phyloP scores from a whole-genome alignment of 2,329 filamentous ascomycete species.

The Alternaria sp. region DNA sequence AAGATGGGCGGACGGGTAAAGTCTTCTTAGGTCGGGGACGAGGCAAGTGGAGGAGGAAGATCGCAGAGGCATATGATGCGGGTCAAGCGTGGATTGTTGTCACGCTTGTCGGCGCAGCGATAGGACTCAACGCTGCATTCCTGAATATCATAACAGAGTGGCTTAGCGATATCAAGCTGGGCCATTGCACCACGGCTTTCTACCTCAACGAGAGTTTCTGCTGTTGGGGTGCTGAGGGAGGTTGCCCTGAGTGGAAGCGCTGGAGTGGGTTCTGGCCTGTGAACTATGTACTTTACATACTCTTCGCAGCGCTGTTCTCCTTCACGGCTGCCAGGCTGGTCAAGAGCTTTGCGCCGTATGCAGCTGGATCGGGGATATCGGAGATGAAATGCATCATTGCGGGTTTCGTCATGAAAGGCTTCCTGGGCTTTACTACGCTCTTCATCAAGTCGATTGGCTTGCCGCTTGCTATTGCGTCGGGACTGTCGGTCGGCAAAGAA shows the following conservation, averaged over 20 bases:
- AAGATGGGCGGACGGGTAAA: conserved; percentile 51
- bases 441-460: conserved; percentile 92
- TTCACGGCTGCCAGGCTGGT: conserved; percentile 83
- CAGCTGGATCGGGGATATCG: conserved; percentile 93
- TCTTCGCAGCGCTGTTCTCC: conserved; percentile 84
- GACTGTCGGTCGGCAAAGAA: conserved; percentile 94
- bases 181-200: conserved; percentile 94
- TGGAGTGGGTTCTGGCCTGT: conserved; percentile 81
- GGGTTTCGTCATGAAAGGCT: conserved; percentile 98
- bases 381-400: conserved; percentile 99
- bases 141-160: conserved; percentile 97
- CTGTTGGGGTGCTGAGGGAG: conserved; percentile 93
- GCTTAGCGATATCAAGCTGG: conserved; percentile 93
- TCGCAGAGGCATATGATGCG: conserved; percentile 90
- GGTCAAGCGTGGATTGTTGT: conserved; percentile 98
- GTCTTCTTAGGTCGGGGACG: conserved; percentile 69
- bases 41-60: conserved; percentile 72
- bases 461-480: conserved; percentile 90
- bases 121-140: conserved; percentile 90
- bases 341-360: conserved; percentile 91
- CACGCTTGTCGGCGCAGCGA: conserved; percentile 88
- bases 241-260: conserved; percentile 84
- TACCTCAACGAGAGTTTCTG: conserved; percentile 98
- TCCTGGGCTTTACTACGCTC: conserved; percentile 88
- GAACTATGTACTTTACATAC: conserved; percentile 88